Conservation (phyloP, 768 basidiomycete species). For the Lanmaoa rubissima region DNA sequence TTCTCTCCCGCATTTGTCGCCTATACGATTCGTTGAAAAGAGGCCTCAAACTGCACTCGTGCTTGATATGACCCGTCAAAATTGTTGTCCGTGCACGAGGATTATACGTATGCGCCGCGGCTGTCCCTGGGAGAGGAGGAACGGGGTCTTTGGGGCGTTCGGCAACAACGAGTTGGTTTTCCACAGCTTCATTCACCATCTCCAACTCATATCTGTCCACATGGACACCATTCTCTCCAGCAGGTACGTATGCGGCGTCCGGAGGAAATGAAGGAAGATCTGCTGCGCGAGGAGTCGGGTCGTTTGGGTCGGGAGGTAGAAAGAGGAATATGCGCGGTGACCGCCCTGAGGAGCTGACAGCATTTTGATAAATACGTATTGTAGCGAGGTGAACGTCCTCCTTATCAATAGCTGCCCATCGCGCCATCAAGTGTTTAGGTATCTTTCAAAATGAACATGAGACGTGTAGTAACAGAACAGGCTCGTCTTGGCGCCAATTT, state of each 20-base stretch:
- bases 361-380: conserved; percentile 71
- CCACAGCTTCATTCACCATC: conserved; percentile 81
- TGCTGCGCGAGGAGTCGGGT: conserved; percentile 34
- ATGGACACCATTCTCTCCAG: conserved; percentile 29
- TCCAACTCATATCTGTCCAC: conserved; percentile 81
- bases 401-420: conserved; percentile 73
- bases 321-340: conserved; percentile 66
- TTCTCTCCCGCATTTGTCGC: conserved; percentile 68
- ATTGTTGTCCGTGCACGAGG: conserved; percentile 73
- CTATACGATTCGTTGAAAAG: conserved; percentile 66
- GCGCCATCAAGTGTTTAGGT: conserved; percentile 81
- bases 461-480: conserved; percentile 5
- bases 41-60: conserved; percentile 74
- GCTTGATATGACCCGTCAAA: conserved; percentile 75
- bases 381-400: conserved; percentile 83
- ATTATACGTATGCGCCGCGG: conserved; percentile 41
- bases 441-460: conserved; percentile 48
- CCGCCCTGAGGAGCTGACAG: conserved; percentile 41
- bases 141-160: conserved; percentile 70
- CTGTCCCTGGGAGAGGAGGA: conserved; percentile 38
- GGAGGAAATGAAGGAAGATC: conserved; percentile 26
- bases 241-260: conserved; percentile 31
- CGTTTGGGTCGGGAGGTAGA: conserved; percentile 54
- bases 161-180: conserved; percentile 84
- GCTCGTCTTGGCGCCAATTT: neutral